Percentiles rank a stretch among this genome's conserved stretches.
Evolutionary conservation across 2,329 filamentous ascomycete genomes (phyloP).

Genomic region (Aspergillus intermedius): DNA sequence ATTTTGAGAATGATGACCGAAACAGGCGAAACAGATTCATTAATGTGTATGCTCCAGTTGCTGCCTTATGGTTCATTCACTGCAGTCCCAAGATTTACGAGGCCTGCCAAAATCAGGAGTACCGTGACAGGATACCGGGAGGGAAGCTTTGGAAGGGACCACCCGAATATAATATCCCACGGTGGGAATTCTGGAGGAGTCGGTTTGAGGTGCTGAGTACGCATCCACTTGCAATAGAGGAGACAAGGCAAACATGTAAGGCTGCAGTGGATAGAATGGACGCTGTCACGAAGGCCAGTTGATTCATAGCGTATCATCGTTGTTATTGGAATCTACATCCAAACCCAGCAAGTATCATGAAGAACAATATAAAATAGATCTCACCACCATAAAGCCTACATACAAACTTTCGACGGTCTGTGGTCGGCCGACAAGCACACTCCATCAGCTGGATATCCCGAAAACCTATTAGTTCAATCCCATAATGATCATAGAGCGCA

Average conservation of each 20-base stretch:
- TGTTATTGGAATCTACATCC: no score
- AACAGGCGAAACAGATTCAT: not conserved
- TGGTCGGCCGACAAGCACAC: slow-evolving; percentile 1
- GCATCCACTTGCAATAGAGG: not conserved
- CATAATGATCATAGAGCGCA: slow-evolving; percentile 45
- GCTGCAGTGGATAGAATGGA: not conserved
- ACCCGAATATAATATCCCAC: not conserved
- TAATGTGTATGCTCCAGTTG: no score
- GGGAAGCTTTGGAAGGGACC: not conserved
- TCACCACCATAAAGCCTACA: not conserved
- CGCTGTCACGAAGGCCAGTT: not conserved
- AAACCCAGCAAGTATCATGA: no score
- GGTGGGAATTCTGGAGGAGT: not conserved
- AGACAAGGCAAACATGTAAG: not conserved
- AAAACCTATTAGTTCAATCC: slow-evolving; percentile 40
- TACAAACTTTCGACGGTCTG: not conserved
- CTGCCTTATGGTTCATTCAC: no score
- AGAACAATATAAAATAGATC: no score
- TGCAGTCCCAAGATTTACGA: not conserved
- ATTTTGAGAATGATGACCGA: not conserved
- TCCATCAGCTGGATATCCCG: slow-evolving; percentile 55
- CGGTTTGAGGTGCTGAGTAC: not conserved
- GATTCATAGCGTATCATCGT: no score
- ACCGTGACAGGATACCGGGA: not conserved
- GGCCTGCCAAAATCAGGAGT: not conserved